These are phyloP conservation scores for Didymella sp. DNA, from an alignment of 2,329 filamentous ascomycete genomes.

Conservation along the genomic window DNA sequence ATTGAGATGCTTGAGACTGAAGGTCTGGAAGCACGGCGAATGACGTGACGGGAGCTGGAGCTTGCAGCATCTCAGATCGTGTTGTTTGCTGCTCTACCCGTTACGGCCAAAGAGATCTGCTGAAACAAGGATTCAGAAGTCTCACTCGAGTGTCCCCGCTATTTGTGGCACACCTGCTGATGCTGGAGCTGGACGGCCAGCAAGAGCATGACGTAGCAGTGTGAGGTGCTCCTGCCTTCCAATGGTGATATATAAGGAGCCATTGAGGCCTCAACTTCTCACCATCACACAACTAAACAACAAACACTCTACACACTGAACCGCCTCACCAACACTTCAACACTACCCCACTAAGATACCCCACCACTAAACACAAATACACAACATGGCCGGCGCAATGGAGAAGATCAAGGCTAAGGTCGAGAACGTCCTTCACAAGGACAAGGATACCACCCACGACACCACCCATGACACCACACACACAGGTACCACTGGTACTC, in stretches of 20 bases:
- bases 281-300: conserved; percentile 20
- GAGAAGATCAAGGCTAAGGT: conserved; percentile 51
- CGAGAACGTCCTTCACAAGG: conserved; percentile 47
- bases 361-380: conserved; percentile 18
- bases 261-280: conserved; percentile 7
- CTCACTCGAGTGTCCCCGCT: conserved; percentile 10
- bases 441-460: conserved; percentile 35
- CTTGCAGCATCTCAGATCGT: conserved; percentile 22
- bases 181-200: conserved; percentile 11
- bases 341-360: conserved; percentile 10
- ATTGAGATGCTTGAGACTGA: conserved; percentile 12
- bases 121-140: conserved; percentile 29
- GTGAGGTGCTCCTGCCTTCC: conserved; percentile 17
- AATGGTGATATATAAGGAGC: conserved; percentile 27
- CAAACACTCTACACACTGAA: conserved; percentile 19
- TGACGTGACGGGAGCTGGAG: conserved; percentile 22
- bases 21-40: conserved; percentile 16
- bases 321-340: conserved; percentile 5
- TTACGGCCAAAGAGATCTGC: conserved; percentile 18
- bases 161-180: conserved; percentile 32
- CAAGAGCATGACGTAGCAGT: conserved; percentile 32
- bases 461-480: conserved; percentile 20
- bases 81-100: conserved; percentile 22
- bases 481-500: conserved; percentile 15
- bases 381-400: conserved; percentile 39